Evolutionary conservation across 345 rosid genomes (phyloP).

Genomic region (Raphanus raphanistrum): DNA sequence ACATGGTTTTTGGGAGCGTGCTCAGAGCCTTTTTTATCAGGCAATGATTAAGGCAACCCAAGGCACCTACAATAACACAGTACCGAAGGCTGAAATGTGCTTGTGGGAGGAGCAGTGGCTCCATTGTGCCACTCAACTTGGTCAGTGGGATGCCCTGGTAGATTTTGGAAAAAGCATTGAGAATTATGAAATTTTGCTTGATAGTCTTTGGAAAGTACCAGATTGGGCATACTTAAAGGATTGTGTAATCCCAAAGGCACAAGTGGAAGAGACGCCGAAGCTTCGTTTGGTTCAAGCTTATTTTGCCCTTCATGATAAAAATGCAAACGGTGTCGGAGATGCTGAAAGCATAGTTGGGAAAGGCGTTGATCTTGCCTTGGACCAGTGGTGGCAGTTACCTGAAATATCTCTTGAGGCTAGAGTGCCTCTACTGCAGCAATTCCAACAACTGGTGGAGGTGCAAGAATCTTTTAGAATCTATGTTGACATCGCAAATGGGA

Average conservation of each 20-base stretch:
- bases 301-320: conserved; percentile 87
- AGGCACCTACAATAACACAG: conserved; percentile 93
- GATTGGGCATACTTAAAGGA: conserved; percentile 96
- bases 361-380: conserved; percentile 95
- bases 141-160: conserved; percentile 99
- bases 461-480: conserved; percentile 93
- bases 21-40: conserved; percentile 89
- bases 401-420: conserved; percentile 95
- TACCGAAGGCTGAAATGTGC: conserved; percentile 99
- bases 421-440: conserved; percentile 94
- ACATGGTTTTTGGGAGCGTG: conserved; percentile 97
- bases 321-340: conserved; percentile 73
- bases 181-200: conserved; percentile 93
- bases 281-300: conserved; percentile 88
- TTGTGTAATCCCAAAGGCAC: conserved; percentile 94
- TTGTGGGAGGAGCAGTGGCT: conserved; percentile 99
- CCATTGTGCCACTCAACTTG: conserved; percentile 86
- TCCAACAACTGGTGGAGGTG: conserved; percentile 95
- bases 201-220: conserved; percentile 91
- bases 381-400: conserved; percentile 99
- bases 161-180: conserved; percentile 92
- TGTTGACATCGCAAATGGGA: conserved; percentile 88
- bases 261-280: conserved; percentile 97
- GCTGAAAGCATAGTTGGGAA: conserved; percentile 85
- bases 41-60: conserved; percentile 99